These are phyloP conservation scores for Aegilops umbellulata DNA, from an alignment of 176 grass and related monocot genomes.

Conservation along the genomic window DNA sequence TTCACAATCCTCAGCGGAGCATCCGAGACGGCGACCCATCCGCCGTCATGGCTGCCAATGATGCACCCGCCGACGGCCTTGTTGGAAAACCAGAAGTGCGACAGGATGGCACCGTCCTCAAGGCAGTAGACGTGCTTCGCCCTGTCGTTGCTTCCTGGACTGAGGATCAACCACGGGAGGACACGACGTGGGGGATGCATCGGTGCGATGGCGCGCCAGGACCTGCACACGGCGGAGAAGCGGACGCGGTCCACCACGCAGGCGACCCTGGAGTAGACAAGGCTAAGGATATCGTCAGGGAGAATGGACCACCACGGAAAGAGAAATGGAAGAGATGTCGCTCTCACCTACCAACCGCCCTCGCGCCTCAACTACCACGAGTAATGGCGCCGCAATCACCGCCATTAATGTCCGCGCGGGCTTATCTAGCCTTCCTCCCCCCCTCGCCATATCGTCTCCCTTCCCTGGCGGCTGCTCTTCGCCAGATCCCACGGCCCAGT, in stretches of 20 bases:
- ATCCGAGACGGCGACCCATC: neutral
- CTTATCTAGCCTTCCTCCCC: no score
- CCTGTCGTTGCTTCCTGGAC: neutral
- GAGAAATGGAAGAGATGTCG: no score
- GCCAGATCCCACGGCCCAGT: no score
- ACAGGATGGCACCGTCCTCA: neutral
- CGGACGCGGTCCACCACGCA: neutral
- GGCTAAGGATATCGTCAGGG: neutral
- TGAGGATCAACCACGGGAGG: neutral
- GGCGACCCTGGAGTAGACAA: neutral
- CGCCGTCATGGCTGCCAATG: neutral
- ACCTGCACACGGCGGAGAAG: neutral
- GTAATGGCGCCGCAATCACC: no score
- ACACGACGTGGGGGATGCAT: neutral
- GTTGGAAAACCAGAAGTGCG: no score
- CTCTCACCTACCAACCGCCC: no score
- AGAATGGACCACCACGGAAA: neutral
- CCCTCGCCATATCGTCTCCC: no score
- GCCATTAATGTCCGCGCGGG: no score
- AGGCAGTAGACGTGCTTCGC: neutral
- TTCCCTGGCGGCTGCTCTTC: no score
- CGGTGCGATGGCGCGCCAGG: neutral
- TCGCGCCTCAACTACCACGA: no score
- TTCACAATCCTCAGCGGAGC: neutral
- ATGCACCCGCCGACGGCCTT: neutral